These are phyloP conservation scores for Gynostemma pentaphyllum DNA, from an alignment of 306 rosid genomes.

Conservation along the genomic window DNA sequence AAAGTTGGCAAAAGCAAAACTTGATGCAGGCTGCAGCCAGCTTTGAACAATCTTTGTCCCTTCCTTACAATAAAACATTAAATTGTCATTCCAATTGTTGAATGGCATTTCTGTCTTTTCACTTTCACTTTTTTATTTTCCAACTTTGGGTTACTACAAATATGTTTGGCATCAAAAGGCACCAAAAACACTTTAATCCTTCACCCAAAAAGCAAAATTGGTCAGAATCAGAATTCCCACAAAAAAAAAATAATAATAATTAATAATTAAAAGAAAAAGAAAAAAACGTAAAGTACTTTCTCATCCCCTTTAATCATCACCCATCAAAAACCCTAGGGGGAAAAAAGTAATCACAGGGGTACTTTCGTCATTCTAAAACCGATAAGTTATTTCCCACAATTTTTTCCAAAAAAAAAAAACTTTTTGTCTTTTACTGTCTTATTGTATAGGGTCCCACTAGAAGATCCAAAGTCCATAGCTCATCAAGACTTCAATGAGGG, in stretches of 20 bases:
- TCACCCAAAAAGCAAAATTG: constrained; percentile 9
- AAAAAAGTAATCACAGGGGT: neutral
- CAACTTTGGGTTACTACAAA: neutral
- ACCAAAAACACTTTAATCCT: constrained; percentile 14
- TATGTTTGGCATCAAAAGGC: constrained; percentile 16
- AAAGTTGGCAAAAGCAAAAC: neutral
- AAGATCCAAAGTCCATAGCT: neutral
- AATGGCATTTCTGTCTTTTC: constrained; percentile 5
- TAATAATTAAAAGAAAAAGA: neutral
- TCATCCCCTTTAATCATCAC: constrained; percentile 10
- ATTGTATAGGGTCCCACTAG: neutral
- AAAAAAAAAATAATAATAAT: neutral
- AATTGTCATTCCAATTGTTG: neutral
- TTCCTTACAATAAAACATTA: too few relatives aligned
- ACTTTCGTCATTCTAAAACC: neutral
- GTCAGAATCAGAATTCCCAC: constrained; percentile 7
- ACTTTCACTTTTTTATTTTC: neutral
- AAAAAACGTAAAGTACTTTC: constrained; percentile 4
- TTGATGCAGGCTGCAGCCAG: constrained; percentile 2
- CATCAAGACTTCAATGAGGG: constrained; percentile 5
- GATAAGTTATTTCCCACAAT: neutral
- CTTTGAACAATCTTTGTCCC: constrained; percentile 1
- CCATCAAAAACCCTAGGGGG: neutral
- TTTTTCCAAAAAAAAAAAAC: neutral
- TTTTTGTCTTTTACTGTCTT: constrained; percentile 11